Base-by-base conservation (phyloP, 768 basidiomycete species). In the Termitomyces sp. region DNA sequence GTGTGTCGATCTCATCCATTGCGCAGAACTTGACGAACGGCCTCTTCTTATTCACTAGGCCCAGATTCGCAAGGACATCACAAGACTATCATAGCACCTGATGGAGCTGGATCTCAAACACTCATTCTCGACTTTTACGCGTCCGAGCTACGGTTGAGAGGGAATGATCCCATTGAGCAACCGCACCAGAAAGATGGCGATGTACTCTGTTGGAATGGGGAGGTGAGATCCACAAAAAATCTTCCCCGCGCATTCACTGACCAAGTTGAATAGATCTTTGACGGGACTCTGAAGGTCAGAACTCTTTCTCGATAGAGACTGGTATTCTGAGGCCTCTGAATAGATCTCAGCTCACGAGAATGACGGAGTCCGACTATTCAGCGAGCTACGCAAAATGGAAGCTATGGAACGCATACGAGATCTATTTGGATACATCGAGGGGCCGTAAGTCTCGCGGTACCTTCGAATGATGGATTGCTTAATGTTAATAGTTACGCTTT, bases 181-280 rank as follows among this genome's bases (percentile, higher is more conserved):
- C 94, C 94, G 32, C 91, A 94, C 69, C 67, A 73, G 14, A 64
- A 72, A 38, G 77, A 76, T 14, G 85, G 82, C 7, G 80, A 87
- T 68, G 69, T 91, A 3, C 72, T 95, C 32, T 93, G 91, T 68
- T 95, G 90, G 89, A 94, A 93, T 68, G 93, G 94, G 62, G 91
- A 95, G 78, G 91, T 31, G 51, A 60, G 64, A 87, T 50, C 73
- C 7, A 25, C 12, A 37, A n/a, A 32, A 4, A 32, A 38, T 36
- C 40, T 32, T 45, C 4, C 25, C 7, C 17, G 1, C 34, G 20
- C n/a, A 52, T 14, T 38, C 37, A 29, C 56, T 62, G 11, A 59
- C 36, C 6, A 20, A 47, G 17, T 11, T 36, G 12, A 57, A 58
- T 43, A 82, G 81, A 79, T 94, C 32, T 95, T 96, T 65, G 87